Base-by-base conservation (phyloP, 371 early-diverging fungal species). In the Coemansia linderi region DNA sequence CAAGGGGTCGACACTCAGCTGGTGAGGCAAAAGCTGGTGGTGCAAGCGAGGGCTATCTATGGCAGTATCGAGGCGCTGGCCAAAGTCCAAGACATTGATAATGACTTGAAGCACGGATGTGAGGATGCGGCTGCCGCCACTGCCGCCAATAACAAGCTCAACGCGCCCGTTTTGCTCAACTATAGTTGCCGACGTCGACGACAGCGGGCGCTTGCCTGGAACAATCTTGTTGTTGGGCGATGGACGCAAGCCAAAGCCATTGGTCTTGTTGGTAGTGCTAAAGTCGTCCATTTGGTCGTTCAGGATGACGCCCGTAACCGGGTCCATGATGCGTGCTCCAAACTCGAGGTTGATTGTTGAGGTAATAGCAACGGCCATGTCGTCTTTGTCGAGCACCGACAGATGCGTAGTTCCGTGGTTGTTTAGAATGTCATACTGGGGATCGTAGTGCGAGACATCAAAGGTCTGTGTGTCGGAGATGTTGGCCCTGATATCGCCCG, bases 231-330 rank as follows among this genome's bases (percentile, higher is more conserved):
- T 99, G 81, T 86, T 86, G 1, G 88, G 87, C 33, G 92, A 91
- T 0, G 96, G 93, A 29, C 82, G 86, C 15, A 96, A 84, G 12
- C 93, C 95, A 86, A 95, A 95, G 13, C 83, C 81, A 73, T 98
- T 95, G 15, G 92, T 85, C 15, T 81, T 73, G 46, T 91, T 90
- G 37, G 96, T 95, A 29, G 94, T 93, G 57, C 93, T 91, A 76
- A 99, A 99, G 74, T 99, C 99, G 79, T 99, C 99, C 92, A 99
- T 97, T 74, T 98, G 89, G 78, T 99, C 89, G 83, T 99, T 99
- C 40, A 99, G 84, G 40, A 99, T 91, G 33, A 99, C 87, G n/a
- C 99, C 99, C 0, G 99, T 96, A 17, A 68, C 82, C 2, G 88
- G 88, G 79, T 99, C 96, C 90, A 99, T 88, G 19, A 99, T 72